Evolutionary conservation across 768 basidiomycete genomes (phyloP), one percentile per base, ranked within the genome.

Genomic region (Cystofilobasidium bisporidii): DNA sequence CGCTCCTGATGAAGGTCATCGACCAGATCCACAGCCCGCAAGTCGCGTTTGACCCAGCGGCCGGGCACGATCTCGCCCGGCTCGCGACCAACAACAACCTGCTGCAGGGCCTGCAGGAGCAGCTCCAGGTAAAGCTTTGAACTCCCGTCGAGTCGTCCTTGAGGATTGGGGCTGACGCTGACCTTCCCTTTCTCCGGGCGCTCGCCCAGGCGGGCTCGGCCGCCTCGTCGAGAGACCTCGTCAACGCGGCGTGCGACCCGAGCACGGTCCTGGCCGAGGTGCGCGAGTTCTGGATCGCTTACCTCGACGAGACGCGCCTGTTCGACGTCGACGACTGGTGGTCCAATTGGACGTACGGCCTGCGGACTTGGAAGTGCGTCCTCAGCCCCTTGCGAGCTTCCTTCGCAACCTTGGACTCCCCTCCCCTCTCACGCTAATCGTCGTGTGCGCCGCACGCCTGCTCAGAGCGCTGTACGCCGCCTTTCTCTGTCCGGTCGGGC

Each of bases 401-500:
- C 6, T 36, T 12, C 18, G 11, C 28, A 17, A 50, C 4, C 61
- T 30, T 33, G 26, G 20, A 26, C 20, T 9, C 45, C 45, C 45
- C 32, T 48, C 18, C 6, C 28, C 17, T 36, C 32, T n/a, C 3
- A 28, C 24, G n/a, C 17, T 14, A 15, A 43, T 15, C 43, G 8
- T 17, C 43, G 43, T 11, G 47, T 17, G 20, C 22, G 8, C 47
- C 32, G 24, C 36, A 0, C 20, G 1, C 33, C 24, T 28, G n/a
- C 14, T 9, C 47, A 66, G 65, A 53, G 58, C 65, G 18, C 58
- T 66, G 12, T 61, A 59, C 22, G 33, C 28, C 0, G 65, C 58
- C 9, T 66, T 66, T 28, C 57, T 47, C 17, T 26, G 58, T 9
- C 47, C 57, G 9, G 59, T 59, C 12, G 65, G 65, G 1, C 45